Percentiles rank a stretch among this genome's conserved stretches.
phyloP scores from a whole-genome alignment of 2,329 filamentous ascomycete species.

The Cercospora sesami region DNA sequence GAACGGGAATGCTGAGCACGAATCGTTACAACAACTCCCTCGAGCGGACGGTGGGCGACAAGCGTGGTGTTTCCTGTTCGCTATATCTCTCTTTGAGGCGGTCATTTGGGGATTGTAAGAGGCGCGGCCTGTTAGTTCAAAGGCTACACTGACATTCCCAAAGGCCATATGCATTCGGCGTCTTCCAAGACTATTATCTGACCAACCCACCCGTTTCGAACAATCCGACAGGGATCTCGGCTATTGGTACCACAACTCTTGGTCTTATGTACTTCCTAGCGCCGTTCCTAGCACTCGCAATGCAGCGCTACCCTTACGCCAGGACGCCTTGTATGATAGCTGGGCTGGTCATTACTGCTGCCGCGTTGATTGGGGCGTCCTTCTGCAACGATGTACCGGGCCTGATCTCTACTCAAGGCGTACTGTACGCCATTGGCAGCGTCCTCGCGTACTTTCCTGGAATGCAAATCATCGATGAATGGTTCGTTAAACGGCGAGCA shows the following conservation, averaged over 20 bases:
- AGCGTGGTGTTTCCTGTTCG: background rate
- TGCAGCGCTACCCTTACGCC: background rate
- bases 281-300: background rate
- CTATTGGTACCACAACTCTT: background rate
- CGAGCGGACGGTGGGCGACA: background rate
- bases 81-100: background rate
- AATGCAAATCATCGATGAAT: slow-evolving; percentile 55
- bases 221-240: background rate
- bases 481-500: slow-evolving; percentile 54
- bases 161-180: background rate
- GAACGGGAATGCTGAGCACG: background rate
- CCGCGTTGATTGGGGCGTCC: background rate
- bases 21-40: background rate
- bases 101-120: slow-evolving; percentile 13
- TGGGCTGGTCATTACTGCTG: background rate
- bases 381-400: background rate
- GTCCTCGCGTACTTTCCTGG: slow-evolving; percentile 53
- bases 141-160: background rate
- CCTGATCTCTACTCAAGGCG: slow-evolving; percentile 40
- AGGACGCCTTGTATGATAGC: background rate
- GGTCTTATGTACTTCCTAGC: background rate
- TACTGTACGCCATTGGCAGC: slow-evolving; percentile 49
- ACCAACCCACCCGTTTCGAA: background rate
- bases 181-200: background rate
- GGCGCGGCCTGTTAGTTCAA: background rate